phyloP scores from a whole-genome alignment of 306 rosid genomes.

The Begonia loranthoides region DNA sequence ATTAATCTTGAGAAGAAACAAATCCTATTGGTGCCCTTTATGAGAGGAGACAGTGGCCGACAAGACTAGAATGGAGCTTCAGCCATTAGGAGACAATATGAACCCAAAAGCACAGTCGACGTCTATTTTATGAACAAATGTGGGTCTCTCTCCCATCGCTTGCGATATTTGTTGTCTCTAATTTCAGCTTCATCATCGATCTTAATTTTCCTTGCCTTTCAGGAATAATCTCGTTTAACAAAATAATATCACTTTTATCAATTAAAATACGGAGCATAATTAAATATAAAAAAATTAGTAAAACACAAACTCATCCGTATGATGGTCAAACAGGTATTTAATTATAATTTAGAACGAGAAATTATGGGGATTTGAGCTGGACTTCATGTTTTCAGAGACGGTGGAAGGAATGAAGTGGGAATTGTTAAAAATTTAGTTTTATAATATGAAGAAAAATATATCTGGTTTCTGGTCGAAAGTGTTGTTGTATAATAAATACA shows the following conservation, averaged over 20 bases:
- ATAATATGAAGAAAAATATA: neutral
- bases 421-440: conserved; percentile 10
- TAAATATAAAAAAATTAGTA: too few relatives aligned
- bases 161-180: conserved; percentile 42
- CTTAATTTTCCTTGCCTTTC: neutral
- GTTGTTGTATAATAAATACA: neutral
- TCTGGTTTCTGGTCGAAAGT: conserved; percentile 14
- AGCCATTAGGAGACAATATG: conserved; percentile 32
- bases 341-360: neutral
- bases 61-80: conserved; percentile 19
- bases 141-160: conserved; percentile 50
- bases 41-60: neutral
- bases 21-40: conserved; percentile 1
- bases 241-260: neutral
- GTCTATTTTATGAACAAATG: conserved; percentile 20
- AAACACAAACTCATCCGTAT: too few relatives aligned
- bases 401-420: conserved; percentile 32
- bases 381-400: conserved; percentile 5
- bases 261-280: too few relatives aligned
- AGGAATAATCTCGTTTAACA: neutral
- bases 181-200: neutral
- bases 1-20: conserved; percentile 6
- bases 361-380: conserved; percentile 9
- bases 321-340: neutral
- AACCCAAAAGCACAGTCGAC: conserved; percentile 27